A percentile compares a stretch with the other conserved stretches of the same genome.
These are phyloP conservation scores for Clitopilus hobsonii DNA, from an alignment of 768 basidiomycete genomes.

Conservation along the genomic window DNA sequence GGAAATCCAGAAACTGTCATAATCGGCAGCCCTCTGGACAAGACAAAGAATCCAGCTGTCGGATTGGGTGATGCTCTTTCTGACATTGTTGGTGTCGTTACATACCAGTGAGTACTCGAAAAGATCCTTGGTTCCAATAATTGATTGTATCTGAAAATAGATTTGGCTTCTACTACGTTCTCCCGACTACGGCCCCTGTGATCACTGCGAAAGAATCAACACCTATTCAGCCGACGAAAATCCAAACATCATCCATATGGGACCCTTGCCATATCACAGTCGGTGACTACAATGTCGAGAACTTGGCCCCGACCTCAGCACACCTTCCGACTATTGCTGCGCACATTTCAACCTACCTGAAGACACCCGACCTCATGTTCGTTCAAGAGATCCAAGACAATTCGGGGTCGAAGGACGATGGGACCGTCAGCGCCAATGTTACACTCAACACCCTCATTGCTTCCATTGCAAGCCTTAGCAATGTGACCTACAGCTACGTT, in stretches of 20 bases:
- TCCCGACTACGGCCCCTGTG: conserved; percentile 51
- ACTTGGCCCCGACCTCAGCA: conserved; percentile 43
- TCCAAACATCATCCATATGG: conserved; percentile 24
- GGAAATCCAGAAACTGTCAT: conserved; percentile 55
- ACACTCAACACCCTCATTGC: conserved; percentile 45
- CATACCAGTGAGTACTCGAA: conserved; percentile 38
- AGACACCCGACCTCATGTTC: conserved; percentile 55
- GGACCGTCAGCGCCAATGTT: conserved; percentile 46
- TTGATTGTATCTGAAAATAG: conserved; percentile 9
- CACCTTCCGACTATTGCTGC: conserved; percentile 45
- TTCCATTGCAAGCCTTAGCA: conserved; percentile 39
- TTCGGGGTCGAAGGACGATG: conserved; percentile 46
- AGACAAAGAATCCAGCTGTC: conserved; percentile 42
- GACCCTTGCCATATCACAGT: conserved; percentile 44
- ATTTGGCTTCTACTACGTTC: conserved; percentile 52
- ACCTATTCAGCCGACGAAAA: conserved; percentile 32
- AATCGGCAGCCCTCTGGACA: conserved; percentile 50
- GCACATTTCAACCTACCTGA: conserved; percentile 44
- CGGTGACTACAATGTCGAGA: conserved; percentile 64
- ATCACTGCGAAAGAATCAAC: conserved; percentile 34
- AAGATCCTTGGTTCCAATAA: background rate
- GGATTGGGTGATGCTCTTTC: conserved; percentile 40
- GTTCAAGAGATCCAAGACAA: conserved; percentile 65
- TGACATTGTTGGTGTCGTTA: conserved; percentile 52
- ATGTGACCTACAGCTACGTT: conserved; percentile 42